phyloP scores from a whole-genome alignment of 176 grass and related monocot species.

The Saccharum officinarum region DNA sequence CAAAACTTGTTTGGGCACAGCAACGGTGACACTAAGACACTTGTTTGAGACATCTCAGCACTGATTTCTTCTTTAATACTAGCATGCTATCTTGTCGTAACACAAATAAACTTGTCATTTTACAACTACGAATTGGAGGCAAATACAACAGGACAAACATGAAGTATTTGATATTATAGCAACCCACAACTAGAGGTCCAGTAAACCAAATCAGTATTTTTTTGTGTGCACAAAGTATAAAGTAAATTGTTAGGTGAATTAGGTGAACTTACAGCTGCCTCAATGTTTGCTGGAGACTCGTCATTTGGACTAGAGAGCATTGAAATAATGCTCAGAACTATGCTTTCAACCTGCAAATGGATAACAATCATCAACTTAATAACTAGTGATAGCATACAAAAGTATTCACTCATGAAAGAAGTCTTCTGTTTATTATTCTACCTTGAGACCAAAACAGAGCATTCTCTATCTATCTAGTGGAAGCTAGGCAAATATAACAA shows the following conservation, averaged over 20 bases:
- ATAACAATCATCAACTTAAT: not conserved
- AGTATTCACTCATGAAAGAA: not conserved
- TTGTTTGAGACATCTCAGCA: not conserved
- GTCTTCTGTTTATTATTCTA: not conserved
- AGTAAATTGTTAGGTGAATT: slow-evolving; percentile 35
- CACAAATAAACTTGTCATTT: not conserved
- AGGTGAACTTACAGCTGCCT: slow-evolving; percentile 78
- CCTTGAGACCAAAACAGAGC: not conserved
- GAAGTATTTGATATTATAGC: not conserved
- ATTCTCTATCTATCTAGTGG: slow-evolving; percentile 10
- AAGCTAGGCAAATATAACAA: slow-evolving; percentile 8
- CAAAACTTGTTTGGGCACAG: not conserved
- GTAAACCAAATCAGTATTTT: not conserved
- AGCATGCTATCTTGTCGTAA: not conserved
- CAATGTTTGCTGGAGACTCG: slow-evolving; percentile 85
- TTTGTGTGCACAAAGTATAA: not conserved
- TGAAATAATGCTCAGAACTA: slow-evolving; percentile 94
- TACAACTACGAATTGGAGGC: not conserved
- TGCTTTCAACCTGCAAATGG: slow-evolving; percentile 78
- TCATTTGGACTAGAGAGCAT: slow-evolving; percentile 96
- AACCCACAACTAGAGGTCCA: not conserved
- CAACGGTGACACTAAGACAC: too few relatives aligned
- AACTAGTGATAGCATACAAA: slow-evolving; percentile 6
- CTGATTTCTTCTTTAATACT: not conserved
- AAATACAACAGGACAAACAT: not conserved